A percentile compares a stretch with the other conserved stretches of the same genome.
Evolutionary conservation across 768 basidiomycete genomes (phyloP).

Genomic region (Cantharellus cinnabarinus): DNA sequence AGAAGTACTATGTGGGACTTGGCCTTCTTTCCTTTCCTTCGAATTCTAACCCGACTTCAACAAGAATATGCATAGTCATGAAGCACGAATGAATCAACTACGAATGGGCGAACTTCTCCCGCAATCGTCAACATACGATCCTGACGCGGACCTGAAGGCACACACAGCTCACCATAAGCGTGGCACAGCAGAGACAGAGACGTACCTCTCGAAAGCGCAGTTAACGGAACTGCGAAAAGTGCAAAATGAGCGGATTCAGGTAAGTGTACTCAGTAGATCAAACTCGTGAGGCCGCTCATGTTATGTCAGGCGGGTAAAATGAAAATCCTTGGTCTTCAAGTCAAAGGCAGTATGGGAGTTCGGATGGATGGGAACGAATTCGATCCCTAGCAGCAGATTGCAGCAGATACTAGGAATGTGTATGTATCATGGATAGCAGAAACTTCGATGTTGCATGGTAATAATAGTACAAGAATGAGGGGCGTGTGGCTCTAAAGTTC

Average conservation of each 20-base stretch:
- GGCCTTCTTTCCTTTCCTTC: background rate
- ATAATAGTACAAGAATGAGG: too few relatives aligned
- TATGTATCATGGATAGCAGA: too few relatives aligned
- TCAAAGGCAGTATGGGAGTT: slow-evolving; percentile 68
- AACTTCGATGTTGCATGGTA: too few relatives aligned
- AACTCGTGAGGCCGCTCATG: background rate
- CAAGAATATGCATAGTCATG: slow-evolving; percentile 58
- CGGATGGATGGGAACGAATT: slow-evolving; percentile 39
- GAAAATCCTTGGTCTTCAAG: slow-evolving; percentile 75
- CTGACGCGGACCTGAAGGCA: slow-evolving; percentile 65
- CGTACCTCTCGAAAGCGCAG: slow-evolving; percentile 59
- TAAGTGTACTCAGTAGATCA: slow-evolving; percentile 16
- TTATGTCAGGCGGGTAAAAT: slow-evolving; percentile 46
- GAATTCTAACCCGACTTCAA: background rate
- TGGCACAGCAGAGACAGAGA: slow-evolving; percentile 41
- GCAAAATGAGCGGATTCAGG: slow-evolving; percentile 70
- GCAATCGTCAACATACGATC: slow-evolving; percentile 50
- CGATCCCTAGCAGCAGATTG: background rate
- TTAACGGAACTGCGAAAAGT: slow-evolving; percentile 62
- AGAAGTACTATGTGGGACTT: slow-evolving; percentile 53
- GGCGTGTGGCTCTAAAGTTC: too few relatives aligned
- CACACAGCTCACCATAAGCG: slow-evolving; percentile 54
- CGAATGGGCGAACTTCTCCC: slow-evolving; percentile 70
- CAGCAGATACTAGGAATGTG: too few relatives aligned
- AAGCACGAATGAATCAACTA: slow-evolving; percentile 63